Evolutionary conservation across 192 early-diverging fungal species (phyloP), one percentile per base, ranked within the genome.

Genomic region (Coemansia sp.): DNA sequence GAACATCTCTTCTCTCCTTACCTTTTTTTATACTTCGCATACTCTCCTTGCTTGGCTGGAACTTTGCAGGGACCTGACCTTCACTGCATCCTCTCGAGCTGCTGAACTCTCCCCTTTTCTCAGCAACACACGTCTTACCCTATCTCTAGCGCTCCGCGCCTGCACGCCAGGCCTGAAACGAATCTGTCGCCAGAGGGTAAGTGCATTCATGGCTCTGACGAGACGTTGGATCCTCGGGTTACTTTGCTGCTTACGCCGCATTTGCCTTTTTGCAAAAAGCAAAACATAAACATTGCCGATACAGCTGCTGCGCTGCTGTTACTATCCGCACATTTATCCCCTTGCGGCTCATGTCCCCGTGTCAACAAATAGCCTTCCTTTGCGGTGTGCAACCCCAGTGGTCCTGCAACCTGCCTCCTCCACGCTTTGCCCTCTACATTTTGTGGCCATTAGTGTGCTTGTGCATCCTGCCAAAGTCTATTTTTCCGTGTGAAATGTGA

Each of bases 281-380:
- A 48, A 47, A 48, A 48, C 46, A 48, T 28, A 21, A 48, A 48
- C 46, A n/a, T 48, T 7, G 46, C 18, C 40, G 30, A 38, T 26
- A 42, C 20, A 54, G 52, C 52, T 41, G 42, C 28, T 56, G 32
- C 34, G 42, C 28, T 56, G 32, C 34, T 10, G 32, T 45, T 57
- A 57, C 56, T 57, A 36, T 26, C 39, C 26, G 7, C 32, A 6
- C 1, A 2, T 34, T 26, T 40, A 15, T 18, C 17, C 37, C 4
- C 47, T 39, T 57, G 16, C 44, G 0, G 40, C 11, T 23, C 21
- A 11, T 44, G 41, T 17, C 55, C 56, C 56, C 56, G 56, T 48
- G 56, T 34, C 44, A 48, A 48, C 56, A 57, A 57, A 57, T 45
- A 57, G 56, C 23, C 53, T 32, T 11, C 50, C 40, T 56, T 23